Evolutionary conservation across 768 basidiomycete species (phyloP).

Genomic region (Tulasnella sp.): DNA sequence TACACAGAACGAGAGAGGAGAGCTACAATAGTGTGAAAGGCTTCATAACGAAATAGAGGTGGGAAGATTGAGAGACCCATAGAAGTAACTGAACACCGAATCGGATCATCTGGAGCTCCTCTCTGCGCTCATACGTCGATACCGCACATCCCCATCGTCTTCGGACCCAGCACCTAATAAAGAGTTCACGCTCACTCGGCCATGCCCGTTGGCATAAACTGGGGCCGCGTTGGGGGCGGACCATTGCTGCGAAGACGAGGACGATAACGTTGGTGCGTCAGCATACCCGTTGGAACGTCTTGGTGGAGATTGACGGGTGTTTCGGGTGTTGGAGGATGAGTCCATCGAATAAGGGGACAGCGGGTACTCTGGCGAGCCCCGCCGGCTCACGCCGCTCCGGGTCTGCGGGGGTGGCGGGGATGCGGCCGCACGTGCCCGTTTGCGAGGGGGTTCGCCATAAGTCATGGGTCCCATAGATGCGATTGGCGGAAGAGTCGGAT

Average conservation of each 20-base stretch:
- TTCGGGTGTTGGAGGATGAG: conserved; percentile 26
- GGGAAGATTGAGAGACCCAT: too few species aligned
- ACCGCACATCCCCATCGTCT: conserved; percentile 8
- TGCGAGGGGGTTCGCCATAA: conserved; percentile 24
- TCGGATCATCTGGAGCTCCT: not conserved
- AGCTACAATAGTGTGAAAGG: too few species aligned
- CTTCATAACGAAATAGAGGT: not conserved
- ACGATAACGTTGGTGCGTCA: conserved; percentile 40
- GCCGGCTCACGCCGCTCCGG: conserved; percentile 31
- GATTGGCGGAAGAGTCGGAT: conserved; percentile 8
- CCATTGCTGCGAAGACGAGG: not conserved
- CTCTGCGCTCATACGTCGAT: conserved; percentile 13
- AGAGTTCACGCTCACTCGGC: not conserved
- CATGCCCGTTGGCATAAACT: not conserved
- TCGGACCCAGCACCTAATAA: not conserved
- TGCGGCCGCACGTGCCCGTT: conserved; percentile 52
- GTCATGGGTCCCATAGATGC: not conserved
- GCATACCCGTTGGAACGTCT: too few species aligned
- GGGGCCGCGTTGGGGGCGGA: not conserved
- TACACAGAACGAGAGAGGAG: too few species aligned
- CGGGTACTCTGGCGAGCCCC: conserved; percentile 16
- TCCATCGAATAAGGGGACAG: conserved; percentile 31
- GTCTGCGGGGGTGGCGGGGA: conserved; percentile 36
- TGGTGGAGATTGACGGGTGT: too few species aligned
- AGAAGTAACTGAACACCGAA: not conserved